Percentiles rank a stretch among this genome's conserved stretches.
Conservation (phyloP, 495 filamentous ascomycete genomes). For the Neurospora hispaniola region DNA sequence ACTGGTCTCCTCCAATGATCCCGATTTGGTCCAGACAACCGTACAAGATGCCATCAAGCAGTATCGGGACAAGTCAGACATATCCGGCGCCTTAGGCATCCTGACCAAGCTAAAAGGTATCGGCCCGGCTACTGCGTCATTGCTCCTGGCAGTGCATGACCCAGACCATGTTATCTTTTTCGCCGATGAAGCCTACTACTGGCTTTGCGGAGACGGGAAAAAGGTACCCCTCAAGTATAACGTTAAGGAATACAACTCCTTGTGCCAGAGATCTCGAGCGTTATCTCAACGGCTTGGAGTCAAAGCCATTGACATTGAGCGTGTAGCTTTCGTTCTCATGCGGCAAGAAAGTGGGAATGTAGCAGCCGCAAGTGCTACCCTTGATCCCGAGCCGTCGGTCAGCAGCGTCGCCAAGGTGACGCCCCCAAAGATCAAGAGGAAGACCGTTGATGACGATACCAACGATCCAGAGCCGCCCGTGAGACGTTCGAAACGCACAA, state of each 20-base stretch:
- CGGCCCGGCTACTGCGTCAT: conserved; percentile 62
- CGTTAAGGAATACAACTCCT: conserved; percentile 46
- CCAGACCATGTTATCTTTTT: conserved; percentile 55
- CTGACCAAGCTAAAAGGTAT: conserved; percentile 50
- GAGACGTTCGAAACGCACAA: conserved; percentile 24
- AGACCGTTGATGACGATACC: conserved; percentile 11
- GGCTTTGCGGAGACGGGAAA: conserved; percentile 44
- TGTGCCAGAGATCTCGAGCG: conserved; percentile 36
- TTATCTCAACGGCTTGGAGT: conserved; percentile 42
- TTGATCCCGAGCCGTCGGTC: background rate
- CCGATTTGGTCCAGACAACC: conserved; percentile 28
- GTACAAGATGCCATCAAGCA: conserved; percentile 37
- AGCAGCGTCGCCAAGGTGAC: conserved; percentile 3
- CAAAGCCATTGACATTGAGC: conserved; percentile 51
- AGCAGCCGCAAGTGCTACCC: conserved; percentile 2
- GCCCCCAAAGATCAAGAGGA: conserved; percentile 22
- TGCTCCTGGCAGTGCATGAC: conserved; percentile 55
- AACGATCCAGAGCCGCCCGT: conserved; percentile 7
- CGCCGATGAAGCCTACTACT: conserved; percentile 64
- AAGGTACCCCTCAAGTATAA: conserved; percentile 50
- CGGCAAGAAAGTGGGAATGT: conserved; percentile 16
- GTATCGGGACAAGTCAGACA: conserved; percentile 35
- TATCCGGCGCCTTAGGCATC: conserved; percentile 35
- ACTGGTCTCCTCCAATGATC: conserved; percentile 51
- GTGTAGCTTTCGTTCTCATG: conserved; percentile 54